Conservation (phyloP, 2,329 filamentous ascomycete genomes). For the Ceratocystis colombiana region DNA sequence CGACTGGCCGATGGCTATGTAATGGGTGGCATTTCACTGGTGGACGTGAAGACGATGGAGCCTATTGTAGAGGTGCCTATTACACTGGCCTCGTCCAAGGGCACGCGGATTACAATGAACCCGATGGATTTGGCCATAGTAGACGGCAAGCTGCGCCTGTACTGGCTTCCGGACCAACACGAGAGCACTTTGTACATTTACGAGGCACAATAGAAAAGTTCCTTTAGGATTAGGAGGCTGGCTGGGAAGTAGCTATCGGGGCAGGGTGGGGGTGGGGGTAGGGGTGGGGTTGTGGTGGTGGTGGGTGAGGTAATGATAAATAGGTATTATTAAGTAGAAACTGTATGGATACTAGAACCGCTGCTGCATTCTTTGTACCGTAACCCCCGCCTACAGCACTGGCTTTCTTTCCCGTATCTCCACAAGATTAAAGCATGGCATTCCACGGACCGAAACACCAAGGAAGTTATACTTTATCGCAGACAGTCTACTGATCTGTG, state of each 20-base stretch:
- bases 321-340: slow-evolving; percentile 1
- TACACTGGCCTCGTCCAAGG: slow-evolving; percentile 34
- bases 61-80: slow-evolving; percentile 40
- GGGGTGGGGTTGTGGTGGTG: background rate
- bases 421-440: background rate
- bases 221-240: slow-evolving; percentile 3
- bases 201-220: slow-evolving; percentile 32
- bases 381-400: background rate
- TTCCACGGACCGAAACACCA: background rate
- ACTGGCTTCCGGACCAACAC: slow-evolving; percentile 40
- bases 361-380: background rate
- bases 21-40: slow-evolving; percentile 40
- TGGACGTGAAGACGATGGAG: slow-evolving; percentile 38
- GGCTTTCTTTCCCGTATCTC: slow-evolving; percentile 6
- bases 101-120: slow-evolving; percentile 39
- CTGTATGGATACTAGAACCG: background rate
- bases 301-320: slow-evolving; percentile 2
- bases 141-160: slow-evolving; percentile 38
- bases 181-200: slow-evolving; percentile 40
- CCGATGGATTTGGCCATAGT: slow-evolving; percentile 40
- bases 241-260: too few species aligned
- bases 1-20: slow-evolving; percentile 29
- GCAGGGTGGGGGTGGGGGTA: background rate
- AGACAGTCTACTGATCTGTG: background rate
- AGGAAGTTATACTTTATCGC: background rate